Evolutionary conservation across 257 asterid species (phyloP).

Genomic region (Craterostigma plantagineum): DNA sequence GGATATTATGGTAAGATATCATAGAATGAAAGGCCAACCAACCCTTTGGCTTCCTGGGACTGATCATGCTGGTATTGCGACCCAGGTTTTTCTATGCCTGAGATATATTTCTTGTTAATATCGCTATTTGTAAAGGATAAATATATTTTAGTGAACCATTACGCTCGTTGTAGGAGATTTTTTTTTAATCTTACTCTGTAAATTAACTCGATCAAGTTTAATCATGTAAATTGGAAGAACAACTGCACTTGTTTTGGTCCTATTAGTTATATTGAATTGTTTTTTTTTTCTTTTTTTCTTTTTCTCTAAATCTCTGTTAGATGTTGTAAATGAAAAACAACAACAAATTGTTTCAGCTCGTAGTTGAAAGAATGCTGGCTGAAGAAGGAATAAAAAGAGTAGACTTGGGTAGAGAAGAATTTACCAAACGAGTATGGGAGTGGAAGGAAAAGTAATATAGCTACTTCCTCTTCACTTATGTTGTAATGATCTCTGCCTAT

Average conservation of each 20-base stretch:
- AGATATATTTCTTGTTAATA: background rate
- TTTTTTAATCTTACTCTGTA: no score
- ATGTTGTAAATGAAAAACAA: no score
- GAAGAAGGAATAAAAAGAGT: conserved; percentile 77
- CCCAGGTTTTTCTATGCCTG: conserved; percentile 54
- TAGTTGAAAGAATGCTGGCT: conserved; percentile 95
- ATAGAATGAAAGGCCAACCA: conserved; percentile 88
- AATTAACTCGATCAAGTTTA: no score
- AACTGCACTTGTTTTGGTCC: no score
- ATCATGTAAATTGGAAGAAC: background rate
- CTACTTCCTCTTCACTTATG: conserved; percentile 10
- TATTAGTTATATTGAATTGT: no score
- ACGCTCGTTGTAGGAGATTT: no score
- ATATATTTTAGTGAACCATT: no score
- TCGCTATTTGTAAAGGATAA: no score
- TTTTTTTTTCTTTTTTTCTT: no score
- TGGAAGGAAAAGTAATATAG: conserved; percentile 89
- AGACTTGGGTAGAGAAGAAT: conserved; percentile 90
- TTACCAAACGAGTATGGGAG: conserved; percentile 83
- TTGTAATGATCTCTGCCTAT: conserved; percentile 6
- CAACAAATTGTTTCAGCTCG: conserved; percentile 49
- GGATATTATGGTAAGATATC: conserved; percentile 93
- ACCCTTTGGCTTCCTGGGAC: conserved; percentile 99
- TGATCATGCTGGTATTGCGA: conserved; percentile 98
- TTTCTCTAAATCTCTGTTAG: no score